These are phyloP conservation scores for Rutstroemia sydowiana DNA, from an alignment of 2,329 filamentous ascomycete genomes.

Conservation along the genomic window DNA sequence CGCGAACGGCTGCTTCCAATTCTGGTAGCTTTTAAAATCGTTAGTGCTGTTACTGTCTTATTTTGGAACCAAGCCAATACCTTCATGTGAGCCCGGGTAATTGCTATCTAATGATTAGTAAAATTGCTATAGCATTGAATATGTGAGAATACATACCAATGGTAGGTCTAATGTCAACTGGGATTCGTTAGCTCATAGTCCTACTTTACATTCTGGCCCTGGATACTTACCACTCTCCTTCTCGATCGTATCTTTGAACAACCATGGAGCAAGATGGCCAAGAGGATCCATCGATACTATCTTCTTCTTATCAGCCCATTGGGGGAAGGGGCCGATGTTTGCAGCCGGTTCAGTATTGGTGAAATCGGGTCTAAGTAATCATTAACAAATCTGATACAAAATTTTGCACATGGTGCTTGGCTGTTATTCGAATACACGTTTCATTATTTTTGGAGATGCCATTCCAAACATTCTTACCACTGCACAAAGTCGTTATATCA, in stretches of 20 bases:
- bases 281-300: constrained; percentile 97
- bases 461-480: too few species aligned
- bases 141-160: constrained; percentile 23
- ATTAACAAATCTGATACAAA: background rate
- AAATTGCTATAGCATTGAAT: background rate
- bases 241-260: constrained; percentile 72
- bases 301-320: constrained; percentile 86
- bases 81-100: constrained; percentile 32
- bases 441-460: too few species aligned
- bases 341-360: constrained; percentile 89
- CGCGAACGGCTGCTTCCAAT: constrained; percentile 77
- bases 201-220: background rate
- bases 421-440: too few species aligned
- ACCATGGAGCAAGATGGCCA: constrained; percentile 78
- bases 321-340: constrained; percentile 77
- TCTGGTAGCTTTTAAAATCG: constrained; percentile 61
- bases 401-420: background rate
- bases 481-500: too few species aligned
- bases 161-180: constrained; percentile 31
- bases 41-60: constrained; percentile 4
- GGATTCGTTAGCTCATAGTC: constrained; percentile 16
- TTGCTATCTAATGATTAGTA: constrained; percentile 23
- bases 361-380: constrained; percentile 49
- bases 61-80: constrained; percentile 12
- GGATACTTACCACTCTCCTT: constrained; percentile 54